Evolutionary conservation across 352 stramenopile genomes (phyloP).

Genomic region (Pythium myriotylum): DNA sequence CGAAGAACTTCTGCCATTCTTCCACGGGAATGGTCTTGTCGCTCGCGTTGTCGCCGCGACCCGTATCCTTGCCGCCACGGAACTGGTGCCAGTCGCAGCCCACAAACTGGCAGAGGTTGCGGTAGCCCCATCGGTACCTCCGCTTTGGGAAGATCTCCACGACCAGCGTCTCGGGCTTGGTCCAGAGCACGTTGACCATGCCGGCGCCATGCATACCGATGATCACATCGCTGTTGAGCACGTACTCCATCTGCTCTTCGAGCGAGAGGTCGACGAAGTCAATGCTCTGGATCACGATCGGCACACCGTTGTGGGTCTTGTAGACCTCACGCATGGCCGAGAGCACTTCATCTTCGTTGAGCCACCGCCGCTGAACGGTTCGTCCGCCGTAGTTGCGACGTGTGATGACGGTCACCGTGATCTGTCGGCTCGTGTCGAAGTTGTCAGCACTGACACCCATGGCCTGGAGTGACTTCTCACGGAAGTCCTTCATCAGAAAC

Average conservation of each 20-base stretch:
- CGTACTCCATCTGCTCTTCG: constrained; percentile 61
- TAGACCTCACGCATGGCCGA: constrained; percentile 24
- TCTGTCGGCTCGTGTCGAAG: background rate
- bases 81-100: constrained; percentile 66
- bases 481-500: constrained; percentile 56
- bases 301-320: constrained; percentile 1
- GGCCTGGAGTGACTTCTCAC: constrained; percentile 12
- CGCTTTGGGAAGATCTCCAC: constrained; percentile 77
- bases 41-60: constrained; percentile 43
- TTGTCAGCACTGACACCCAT: background rate
- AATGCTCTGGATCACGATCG: constrained; percentile 52
- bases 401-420: constrained; percentile 34
- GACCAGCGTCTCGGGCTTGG: constrained; percentile 50
- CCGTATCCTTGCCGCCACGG: constrained; percentile 35
- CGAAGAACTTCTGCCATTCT: constrained; percentile 60
- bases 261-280: constrained; percentile 68
- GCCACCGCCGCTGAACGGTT: constrained; percentile 29
- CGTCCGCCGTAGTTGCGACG: constrained; percentile 31
- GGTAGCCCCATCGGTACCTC: constrained; percentile 64
- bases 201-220: constrained; percentile 86
- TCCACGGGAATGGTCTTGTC: constrained; percentile 55
- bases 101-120: constrained; percentile 76
- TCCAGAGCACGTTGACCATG: constrained; percentile 77
- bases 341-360: constrained; percentile 35
- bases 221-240: constrained; percentile 70